Conservation (phyloP, 2,329 filamentous ascomycete genomes). For the Aspergillus versicolor region DNA sequence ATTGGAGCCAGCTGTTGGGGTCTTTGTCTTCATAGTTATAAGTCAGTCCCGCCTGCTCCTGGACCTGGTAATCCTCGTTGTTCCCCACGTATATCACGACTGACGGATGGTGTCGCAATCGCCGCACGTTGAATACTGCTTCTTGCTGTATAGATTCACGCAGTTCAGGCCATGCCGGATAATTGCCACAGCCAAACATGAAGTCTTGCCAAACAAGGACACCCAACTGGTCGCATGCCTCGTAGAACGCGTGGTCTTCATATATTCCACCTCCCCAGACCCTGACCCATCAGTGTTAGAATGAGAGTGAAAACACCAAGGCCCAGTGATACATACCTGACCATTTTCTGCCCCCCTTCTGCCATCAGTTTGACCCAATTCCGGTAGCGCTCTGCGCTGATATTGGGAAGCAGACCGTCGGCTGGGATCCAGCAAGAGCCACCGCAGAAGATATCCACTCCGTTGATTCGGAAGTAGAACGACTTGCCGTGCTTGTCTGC, state of each 20-base stretch:
- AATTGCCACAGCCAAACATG: slow-evolving; percentile 76
- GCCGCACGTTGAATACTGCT: slow-evolving; percentile 63
- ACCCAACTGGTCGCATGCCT: slow-evolving; percentile 73
- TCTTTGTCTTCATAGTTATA: slow-evolving; percentile 80
- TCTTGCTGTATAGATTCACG: slow-evolving; percentile 65
- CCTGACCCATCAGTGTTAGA: slow-evolving; percentile 19
- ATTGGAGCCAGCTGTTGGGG: slow-evolving; percentile 75
- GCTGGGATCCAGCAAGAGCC: slow-evolving; percentile 68
- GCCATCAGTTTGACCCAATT: slow-evolving; percentile 63
- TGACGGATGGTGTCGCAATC: slow-evolving; percentile 80
- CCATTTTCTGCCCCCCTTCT: slow-evolving; percentile 63
- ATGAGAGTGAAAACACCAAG: not conserved
- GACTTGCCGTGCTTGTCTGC: slow-evolving; percentile 57
- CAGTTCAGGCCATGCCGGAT: slow-evolving; percentile 65
- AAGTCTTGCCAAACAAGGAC: slow-evolving; percentile 89
- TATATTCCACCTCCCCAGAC: slow-evolving; percentile 79
- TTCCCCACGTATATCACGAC: slow-evolving; percentile 90
- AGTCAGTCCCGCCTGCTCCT: slow-evolving; percentile 68
- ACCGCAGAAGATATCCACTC: slow-evolving; percentile 63
- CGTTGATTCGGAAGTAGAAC: slow-evolving; percentile 66
- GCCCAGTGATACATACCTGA: slow-evolving; percentile 46
- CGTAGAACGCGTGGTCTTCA: slow-evolving; percentile 71
- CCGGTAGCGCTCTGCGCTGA: slow-evolving; percentile 54
- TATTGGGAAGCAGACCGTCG: slow-evolving; percentile 59
- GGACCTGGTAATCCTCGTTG: slow-evolving; percentile 91